Base-by-base conservation (phyloP, 352 stramenopile species). In the Pythium graminicola region DNA sequence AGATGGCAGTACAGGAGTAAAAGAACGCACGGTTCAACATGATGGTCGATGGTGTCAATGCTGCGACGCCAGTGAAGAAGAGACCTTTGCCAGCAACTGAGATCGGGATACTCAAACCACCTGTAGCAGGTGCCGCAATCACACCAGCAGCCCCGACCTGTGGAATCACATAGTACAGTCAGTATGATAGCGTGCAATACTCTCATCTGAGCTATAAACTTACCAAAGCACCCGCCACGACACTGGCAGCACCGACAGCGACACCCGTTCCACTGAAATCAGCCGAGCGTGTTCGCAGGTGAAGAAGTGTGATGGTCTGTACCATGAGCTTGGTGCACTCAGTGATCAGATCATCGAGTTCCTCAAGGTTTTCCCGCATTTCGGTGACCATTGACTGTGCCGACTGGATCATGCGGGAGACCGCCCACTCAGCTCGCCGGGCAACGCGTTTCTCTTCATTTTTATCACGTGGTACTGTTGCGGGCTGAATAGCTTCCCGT, bases 261-360 rank as follows among this genome's bases (percentile, higher is more conserved):
- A 94, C 81, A 11, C 83, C 83, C 9, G 83, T 92, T 46, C 83
- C 83, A 35, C 83, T 94, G 50, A 94, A 94, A 49, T 94, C 83
- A 4, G 77, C 76, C 6, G 83, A 92, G 7, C 75, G 65, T 19
- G 69, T 75, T 52, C 81, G 79, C 66, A 91, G 73, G 56, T 94
- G 83, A 50, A 94, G 59, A 57, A 94, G 51, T 43, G 83, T 94
- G 41, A 94, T 86, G n/a, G 77, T 72, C 57, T 92, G 75, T 22
- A 92, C 81, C 73, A 94, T 89, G 10, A 94, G 69, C 67, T 89
- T 85, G 11, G 74, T 91, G 55, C 81, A 87, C 60, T 92, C 79
- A 0, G 71, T 77, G 20, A 77, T 85, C 4, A 94, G 65, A 45
- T 92, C 74, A 60, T 94, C 81, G 22, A 94, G 57, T 45, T 94